Conservation (phyloP, 1,139 yeast genomes). For the Spathaspora sp. region DNA sequence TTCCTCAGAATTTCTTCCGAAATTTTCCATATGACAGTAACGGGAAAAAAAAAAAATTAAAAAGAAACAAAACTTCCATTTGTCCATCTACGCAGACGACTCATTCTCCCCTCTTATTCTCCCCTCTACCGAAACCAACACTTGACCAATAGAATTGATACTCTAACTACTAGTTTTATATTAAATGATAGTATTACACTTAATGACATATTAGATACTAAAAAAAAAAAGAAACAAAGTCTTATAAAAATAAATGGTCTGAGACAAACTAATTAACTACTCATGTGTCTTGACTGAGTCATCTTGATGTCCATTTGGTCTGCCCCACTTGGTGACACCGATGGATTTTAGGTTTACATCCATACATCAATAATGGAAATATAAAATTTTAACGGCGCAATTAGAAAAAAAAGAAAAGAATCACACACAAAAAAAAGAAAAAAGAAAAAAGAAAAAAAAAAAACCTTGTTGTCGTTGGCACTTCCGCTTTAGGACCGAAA, state of each 20-base stretch:
- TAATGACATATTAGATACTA: no score
- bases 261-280: no score
- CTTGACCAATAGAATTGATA: background rate
- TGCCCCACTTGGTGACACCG: background rate
- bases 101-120: background rate
- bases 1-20: background rate
- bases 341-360: background rate
- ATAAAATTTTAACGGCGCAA: conserved; percentile 1
- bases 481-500: conserved; percentile 2
- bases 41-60: background rate
- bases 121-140: background rate
- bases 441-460: background rate
- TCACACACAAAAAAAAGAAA: background rate
- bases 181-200: no score
- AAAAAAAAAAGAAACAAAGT: no score
- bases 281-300: background rate
- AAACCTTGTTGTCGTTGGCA: background rate
- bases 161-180: no score
- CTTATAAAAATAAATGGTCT: no score
- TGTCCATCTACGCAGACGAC: background rate
- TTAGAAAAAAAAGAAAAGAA: background rate
- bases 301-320: background rate
- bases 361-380: background rate
- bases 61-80: background rate
- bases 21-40: conserved; percentile 1